These are phyloP conservation scores for Talaromyces stipitatus DNA, from an alignment of 495 filamentous ascomycete genomes.

Conservation along the genomic window DNA sequence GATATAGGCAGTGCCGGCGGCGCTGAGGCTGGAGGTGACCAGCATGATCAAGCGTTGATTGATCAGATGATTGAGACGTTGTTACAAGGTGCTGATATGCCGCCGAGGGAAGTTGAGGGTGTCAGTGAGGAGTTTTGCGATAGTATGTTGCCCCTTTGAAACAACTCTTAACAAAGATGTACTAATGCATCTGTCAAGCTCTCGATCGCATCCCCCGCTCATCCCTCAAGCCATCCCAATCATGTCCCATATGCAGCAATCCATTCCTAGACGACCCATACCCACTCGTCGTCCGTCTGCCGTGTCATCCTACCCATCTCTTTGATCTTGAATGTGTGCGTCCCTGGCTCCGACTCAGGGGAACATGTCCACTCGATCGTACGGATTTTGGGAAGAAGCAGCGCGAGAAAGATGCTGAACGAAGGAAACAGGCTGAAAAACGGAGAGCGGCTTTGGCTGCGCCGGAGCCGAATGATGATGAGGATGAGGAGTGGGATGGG, in stretches of 20 bases:
- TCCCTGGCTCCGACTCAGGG: constrained; percentile 83
- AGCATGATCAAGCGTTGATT: constrained; percentile 40
- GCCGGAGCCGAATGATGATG: constrained; percentile 41
- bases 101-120: constrained; percentile 62
- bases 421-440: constrained; percentile 35
- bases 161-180: background rate
- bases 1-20: constrained; percentile 11
- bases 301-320: constrained; percentile 71
- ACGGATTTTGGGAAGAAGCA: constrained; percentile 70
- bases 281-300: constrained; percentile 79
- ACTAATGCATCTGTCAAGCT: constrained; percentile 21
- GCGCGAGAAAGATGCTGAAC: constrained; percentile 49
- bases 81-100: constrained; percentile 53
- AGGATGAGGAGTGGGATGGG: constrained; percentile 61
- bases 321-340: constrained; percentile 95
- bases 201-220: constrained; percentile 75
- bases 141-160: constrained; percentile 20
- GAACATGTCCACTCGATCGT: constrained; percentile 83
- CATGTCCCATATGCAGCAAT: constrained; percentile 83
- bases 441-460: constrained; percentile 20
- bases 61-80: constrained; percentile 54
- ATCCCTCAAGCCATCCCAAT: constrained; percentile 55
- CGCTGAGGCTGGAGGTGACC: constrained; percentile 10
- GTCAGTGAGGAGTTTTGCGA: constrained; percentile 77
- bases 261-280: constrained; percentile 69